Evolutionary conservation across 352 stramenopile genomes (phyloP).

Genomic region (Globisporangium irregulare): DNA sequence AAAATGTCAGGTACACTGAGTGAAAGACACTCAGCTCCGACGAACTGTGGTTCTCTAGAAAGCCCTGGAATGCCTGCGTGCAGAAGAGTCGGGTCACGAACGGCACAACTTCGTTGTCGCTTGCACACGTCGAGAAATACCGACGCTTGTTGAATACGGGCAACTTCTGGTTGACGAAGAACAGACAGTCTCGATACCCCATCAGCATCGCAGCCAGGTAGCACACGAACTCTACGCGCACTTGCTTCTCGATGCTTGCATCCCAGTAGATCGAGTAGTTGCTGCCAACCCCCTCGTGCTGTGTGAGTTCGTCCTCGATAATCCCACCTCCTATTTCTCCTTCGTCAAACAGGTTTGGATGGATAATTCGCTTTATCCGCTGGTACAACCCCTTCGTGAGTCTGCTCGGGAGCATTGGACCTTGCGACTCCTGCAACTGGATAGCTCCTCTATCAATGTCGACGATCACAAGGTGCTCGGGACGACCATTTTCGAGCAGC

Average conservation of each 20-base stretch:
- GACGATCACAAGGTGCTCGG: slow-evolving; percentile 81
- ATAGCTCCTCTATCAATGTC: slow-evolving; percentile 73
- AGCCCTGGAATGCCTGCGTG: slow-evolving; percentile 77
- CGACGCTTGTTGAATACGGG: slow-evolving; percentile 87
- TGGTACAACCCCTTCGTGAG: slow-evolving; percentile 44
- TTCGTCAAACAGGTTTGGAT: slow-evolving; percentile 29
- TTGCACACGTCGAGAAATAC: slow-evolving; percentile 60
- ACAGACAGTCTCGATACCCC: slow-evolving; percentile 83
- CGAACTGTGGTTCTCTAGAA: slow-evolving; percentile 76
- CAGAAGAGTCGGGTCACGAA: slow-evolving; percentile 67
- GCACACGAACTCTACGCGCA: slow-evolving; percentile 75
- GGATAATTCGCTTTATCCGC: slow-evolving; percentile 53
- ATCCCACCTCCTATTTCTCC: neutral
- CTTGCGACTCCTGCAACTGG: slow-evolving; percentile 47
- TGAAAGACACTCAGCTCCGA: slow-evolving; percentile 76
- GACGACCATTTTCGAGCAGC: slow-evolving; percentile 63
- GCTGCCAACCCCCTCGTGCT: neutral
- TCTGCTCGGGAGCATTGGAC: slow-evolving; percentile 52
- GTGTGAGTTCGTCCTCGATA: neutral
- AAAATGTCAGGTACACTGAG: slow-evolving; percentile 64
- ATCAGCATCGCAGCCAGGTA: slow-evolving; percentile 64
- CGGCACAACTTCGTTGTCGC: slow-evolving; percentile 59
- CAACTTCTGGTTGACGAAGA: slow-evolving; percentile 84
- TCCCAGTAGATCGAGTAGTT: slow-evolving; percentile 22
- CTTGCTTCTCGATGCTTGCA: slow-evolving; percentile 47